Evolutionary conservation across 2,329 filamentous ascomycete genomes (phyloP), one percentile per base, ranked within the genome.

Genomic region (Talaromyces sp.): DNA sequence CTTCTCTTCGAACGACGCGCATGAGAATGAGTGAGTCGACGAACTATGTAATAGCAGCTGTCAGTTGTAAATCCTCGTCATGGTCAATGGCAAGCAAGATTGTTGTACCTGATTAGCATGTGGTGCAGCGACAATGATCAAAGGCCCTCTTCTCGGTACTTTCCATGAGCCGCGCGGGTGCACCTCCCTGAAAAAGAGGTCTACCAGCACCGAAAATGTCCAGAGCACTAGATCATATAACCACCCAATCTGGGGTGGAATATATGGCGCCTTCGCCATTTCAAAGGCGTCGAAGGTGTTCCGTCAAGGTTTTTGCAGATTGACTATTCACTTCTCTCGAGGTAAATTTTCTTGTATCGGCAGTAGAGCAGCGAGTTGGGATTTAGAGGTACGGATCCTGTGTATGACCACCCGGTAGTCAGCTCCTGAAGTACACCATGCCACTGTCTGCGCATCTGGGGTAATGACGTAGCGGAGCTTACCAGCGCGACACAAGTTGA

Each of bases 161-260:
- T 93, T 94, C 93, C 95, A 99, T 68, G 93, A 92, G 70, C 93
- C 93, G 69, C 95, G 87, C 13, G 95, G 95, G 76, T 98, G 93
- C 16, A 99, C 92, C 79, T 99, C 95, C 71, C 95, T 90, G 83
- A 99, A 99, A 86, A 99, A 99, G 70, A 97, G 88, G 78, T 99
- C 95, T 69, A 96, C 88, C 61, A 98, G 84, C 68, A 98, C 76
- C 2, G 82, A 83, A 68, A 84, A 79, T 10, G 76, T 74, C 82
- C 82, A 84, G 43, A 84, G 72, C 56, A 82, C 75, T 31, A 82
- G 68, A 71, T 83, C 81, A 69, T 83, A 83, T 59, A 82, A 67
- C 82, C 82, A 83, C 70, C 77, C 78, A 65, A 81, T 76, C 72
- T 82, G 78, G 58, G 79, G 80, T 66, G 77, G 72, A 62, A 80